A percentile compares a stretch with the other conserved stretches of the same genome.
phyloP scores from a whole-genome alignment of 768 basidiomycete genomes.

The Amanita rubescens region DNA sequence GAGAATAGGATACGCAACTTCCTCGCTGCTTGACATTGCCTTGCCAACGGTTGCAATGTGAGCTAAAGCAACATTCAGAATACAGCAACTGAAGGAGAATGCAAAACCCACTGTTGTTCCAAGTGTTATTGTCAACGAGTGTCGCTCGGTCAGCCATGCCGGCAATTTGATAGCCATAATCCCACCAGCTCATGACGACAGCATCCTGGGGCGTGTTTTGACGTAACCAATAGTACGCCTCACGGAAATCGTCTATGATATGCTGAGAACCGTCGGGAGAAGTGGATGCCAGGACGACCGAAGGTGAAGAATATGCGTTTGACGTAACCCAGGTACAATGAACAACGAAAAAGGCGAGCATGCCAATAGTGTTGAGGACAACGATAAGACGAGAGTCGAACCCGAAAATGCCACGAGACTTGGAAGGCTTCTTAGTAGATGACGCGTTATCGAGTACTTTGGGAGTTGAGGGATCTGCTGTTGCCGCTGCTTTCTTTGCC shows the following conservation, averaged over 20 bases:
- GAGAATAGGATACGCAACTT: conserved; percentile 94
- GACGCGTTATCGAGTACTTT: conserved; percentile 34
- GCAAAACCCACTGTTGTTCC: conserved; percentile 93
- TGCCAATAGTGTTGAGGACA: conserved; percentile 61
- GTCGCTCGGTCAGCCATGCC: conserved; percentile 98
- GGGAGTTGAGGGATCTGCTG: conserved; percentile 26
- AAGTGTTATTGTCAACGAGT: conserved; percentile 97
- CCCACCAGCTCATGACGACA: conserved; percentile 99
- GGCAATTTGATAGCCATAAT: conserved; percentile 99
- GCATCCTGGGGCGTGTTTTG: conserved; percentile 90
- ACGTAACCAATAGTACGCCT: conserved; percentile 98
- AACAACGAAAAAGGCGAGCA: conserved; percentile 86
- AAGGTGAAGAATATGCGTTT: conserved; percentile 93
- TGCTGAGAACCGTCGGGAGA: conserved; percentile 81
- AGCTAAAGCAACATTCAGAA: conserved; percentile 38
- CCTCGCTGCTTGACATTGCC: conserved; percentile 92
- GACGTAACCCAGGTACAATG: conserved; percentile 98
- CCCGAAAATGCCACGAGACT: conserved; percentile 66
- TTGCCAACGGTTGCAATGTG: conserved; percentile 99
- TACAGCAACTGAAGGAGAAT: too few relatives aligned
- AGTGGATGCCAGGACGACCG: conserved; percentile 83
- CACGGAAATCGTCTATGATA: conserved; percentile 98
- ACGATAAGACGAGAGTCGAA: conserved; percentile 77
- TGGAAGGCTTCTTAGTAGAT: conserved; percentile 28
- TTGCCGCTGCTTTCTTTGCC: conserved; percentile 58